Base-by-base conservation (phyloP, 805 yeast species). In the Zygosaccharomyces bailii region DNA sequence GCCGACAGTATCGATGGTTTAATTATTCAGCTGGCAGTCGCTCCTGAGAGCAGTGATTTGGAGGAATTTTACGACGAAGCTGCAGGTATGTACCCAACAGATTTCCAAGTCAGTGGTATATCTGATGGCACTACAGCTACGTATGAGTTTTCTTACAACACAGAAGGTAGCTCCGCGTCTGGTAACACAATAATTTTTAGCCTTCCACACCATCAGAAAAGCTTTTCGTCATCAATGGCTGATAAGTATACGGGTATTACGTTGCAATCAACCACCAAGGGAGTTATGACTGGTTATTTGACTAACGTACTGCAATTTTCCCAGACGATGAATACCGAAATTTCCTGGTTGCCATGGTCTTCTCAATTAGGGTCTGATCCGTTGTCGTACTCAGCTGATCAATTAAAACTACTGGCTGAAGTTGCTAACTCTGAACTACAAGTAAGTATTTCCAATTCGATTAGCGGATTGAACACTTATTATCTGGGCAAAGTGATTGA, bases 1-100 rank as follows among this genome's bases (percentile, higher is more conserved):
- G 53, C 70, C 41, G 20, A 51, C 32, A 48, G 69, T 27, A 52
- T 71, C 50, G 62, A 66, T 50, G 66, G 71, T 5, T 55, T 68
- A 23, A 61, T 76, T 32, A 59, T 79, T 13, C 85, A 82, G 63
- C 63, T 75, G 7, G 83, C 81, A 2, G 68, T 69, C 34, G 68
- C 79, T 7, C 72, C 79, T 20, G 59, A 16, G 3, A 44, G 43
- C 16, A 10, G 56, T 5, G 60, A 54, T n/a, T 45, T 61, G 37
- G 77, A 73, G 18, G 60, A 67, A 5, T 66, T 60, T 49, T 80
- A 81, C 57, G 50, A 46, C 20, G 42, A 43, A 27, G 79, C 84
- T 16, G 90, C 93, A 32, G 95, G 95, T 32, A 67, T 72, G 52
- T 85, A 82, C 57, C 78, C 76, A 2, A 72, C 73, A 2, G 71